phyloP scores from a whole-genome alignment of 345 rosid genomes.

The Salix koriyanagi region DNA sequence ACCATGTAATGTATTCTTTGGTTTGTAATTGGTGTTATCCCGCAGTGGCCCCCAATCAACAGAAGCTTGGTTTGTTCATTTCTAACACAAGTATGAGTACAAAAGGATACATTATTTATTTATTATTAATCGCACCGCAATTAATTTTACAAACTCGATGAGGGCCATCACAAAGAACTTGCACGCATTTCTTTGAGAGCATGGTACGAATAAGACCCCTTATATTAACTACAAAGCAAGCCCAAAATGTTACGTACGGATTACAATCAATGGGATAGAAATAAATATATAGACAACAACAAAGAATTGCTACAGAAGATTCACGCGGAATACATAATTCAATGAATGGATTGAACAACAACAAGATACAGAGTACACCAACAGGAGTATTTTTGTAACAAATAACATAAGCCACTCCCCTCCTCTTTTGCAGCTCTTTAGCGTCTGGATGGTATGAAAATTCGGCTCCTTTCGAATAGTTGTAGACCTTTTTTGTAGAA shows the following conservation, averaged over 20 bases:
- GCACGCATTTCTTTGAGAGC: neutral
- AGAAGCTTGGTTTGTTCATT: conserved; percentile 55
- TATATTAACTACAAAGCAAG: no score
- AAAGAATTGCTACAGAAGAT: neutral
- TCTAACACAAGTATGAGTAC: conserved; percentile 43
- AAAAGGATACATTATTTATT: neutral
- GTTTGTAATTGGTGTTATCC: conserved; percentile 48
- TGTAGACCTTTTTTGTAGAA: conserved; percentile 17
- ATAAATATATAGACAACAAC: neutral
- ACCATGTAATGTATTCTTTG: conserved; percentile 53
- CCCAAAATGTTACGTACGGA: neutral
- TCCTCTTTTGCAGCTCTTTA: conserved; percentile 59
- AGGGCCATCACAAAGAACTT: neutral
- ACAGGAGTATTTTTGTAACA: neutral
- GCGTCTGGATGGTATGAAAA: conserved; percentile 52
- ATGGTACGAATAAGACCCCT: neutral
- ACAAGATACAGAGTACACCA: neutral
- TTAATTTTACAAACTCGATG: no score
- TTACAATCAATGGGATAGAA: neutral
- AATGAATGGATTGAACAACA: conserved; percentile 25
- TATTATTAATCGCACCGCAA: no score
- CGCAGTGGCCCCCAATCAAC: conserved; percentile 51
- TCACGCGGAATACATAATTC: conserved; percentile 21
- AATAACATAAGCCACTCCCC: conserved; percentile 21
- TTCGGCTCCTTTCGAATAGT: conserved; percentile 63